phyloP scores from a whole-genome alignment of 495 filamentous ascomycete species.

The Lepraria neglecta region DNA sequence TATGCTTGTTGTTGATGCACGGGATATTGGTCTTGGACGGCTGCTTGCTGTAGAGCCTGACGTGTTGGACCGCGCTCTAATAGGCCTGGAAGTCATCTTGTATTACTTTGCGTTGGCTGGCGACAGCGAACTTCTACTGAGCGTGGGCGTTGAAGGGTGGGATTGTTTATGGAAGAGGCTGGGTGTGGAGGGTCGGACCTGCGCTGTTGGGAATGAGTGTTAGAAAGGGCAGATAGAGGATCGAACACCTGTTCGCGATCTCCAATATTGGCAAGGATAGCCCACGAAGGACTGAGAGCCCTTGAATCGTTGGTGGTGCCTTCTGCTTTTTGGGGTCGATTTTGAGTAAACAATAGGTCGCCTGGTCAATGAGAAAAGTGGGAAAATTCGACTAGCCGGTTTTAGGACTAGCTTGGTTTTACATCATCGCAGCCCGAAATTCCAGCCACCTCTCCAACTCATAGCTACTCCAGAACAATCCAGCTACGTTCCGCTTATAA shows the following conservation, averaged over 20 bases:
- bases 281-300: slow-evolving; percentile 7
- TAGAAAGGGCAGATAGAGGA: not conserved
- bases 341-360: slow-evolving; percentile 14
- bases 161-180: slow-evolving; percentile 16
- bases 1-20: slow-evolving; percentile 79
- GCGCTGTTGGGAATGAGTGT: not conserved
- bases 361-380: slow-evolving; percentile 12
- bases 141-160: not conserved
- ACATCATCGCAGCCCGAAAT: slow-evolving; percentile 6
- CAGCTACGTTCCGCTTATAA: slow-evolving; percentile 1
- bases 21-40: slow-evolving; percentile 60
- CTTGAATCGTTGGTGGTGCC: slow-evolving; percentile 4
- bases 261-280: slow-evolving; percentile 1
- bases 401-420: slow-evolving; percentile 1
- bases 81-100: slow-evolving; percentile 19
- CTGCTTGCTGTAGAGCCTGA: slow-evolving; percentile 49
- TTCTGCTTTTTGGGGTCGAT: slow-evolving; percentile 6
- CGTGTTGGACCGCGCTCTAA: slow-evolving; percentile 53
- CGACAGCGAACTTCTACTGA: not conserved
- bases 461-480: not conserved
- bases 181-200: slow-evolving; percentile 1
- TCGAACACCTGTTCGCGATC: not conserved
- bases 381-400: slow-evolving; percentile 3
- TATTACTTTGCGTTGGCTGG: not conserved
- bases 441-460: slow-evolving; percentile 5